Conservation (phyloP, 148 eudicot genomes). For the Hydrangea macrophylla region DNA sequence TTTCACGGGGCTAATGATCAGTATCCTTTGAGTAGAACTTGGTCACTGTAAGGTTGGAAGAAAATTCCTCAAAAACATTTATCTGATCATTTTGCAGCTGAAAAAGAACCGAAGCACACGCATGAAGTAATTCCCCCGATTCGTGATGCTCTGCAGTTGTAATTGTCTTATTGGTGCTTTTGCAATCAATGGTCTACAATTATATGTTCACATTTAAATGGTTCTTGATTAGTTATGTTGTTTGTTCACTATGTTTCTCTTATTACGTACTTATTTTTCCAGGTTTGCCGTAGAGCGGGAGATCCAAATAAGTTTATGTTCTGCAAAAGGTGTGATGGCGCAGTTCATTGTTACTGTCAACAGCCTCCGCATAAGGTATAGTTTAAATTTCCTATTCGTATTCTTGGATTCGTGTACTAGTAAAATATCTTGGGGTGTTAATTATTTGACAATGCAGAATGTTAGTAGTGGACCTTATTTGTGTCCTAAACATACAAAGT, state of each 20-base stretch:
- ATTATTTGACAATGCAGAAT: constrained; percentile 53
- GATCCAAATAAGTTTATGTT: constrained; percentile 89
- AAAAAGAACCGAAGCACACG: too few species aligned
- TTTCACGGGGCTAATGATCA: too few species aligned
- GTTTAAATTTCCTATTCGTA: not conserved
- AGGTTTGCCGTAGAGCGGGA: constrained; percentile 90
- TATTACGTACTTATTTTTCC: not conserved
- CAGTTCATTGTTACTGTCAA: constrained; percentile 93
- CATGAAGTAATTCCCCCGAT: too few species aligned
- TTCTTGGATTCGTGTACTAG: not conserved
- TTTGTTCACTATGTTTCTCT: too few species aligned
- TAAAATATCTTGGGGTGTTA: not conserved
- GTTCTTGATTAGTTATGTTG: not conserved
- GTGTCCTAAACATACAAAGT: constrained; percentile 95
- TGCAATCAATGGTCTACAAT: not conserved
- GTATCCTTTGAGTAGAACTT: too few species aligned
- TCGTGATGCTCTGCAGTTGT: not conserved
- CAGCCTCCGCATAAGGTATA: constrained; percentile 97
- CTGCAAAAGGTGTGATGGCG: constrained; percentile 96
- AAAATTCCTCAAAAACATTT: too few species aligned
- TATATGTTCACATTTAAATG: not conserved
- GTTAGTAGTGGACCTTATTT: constrained; percentile 87
- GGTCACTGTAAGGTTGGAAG: too few species aligned
- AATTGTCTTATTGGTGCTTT: not conserved
- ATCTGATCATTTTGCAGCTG: not conserved